Evolutionary conservation across 768 basidiomycete species (phyloP).

Genomic region (Panellus pusillus): DNA sequence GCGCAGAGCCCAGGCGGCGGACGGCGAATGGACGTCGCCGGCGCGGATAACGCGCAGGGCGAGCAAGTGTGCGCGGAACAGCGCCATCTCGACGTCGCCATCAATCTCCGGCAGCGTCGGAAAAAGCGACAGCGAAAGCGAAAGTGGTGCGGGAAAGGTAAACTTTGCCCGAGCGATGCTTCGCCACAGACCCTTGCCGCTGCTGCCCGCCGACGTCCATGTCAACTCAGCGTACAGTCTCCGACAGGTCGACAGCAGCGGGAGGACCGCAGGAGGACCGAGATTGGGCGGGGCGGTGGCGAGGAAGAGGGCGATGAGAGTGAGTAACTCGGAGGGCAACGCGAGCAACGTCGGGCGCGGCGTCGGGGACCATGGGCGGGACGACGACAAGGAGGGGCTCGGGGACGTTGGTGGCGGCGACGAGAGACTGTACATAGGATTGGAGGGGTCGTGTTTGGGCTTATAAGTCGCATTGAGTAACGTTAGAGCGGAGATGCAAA

Average conservation of each 20-base stretch:
- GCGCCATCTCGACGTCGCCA: background rate
- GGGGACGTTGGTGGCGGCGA: too few species aligned
- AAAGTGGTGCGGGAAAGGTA: background rate
- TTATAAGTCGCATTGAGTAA: too few species aligned
- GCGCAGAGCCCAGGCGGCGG: background rate
- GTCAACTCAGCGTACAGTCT: too few species aligned
- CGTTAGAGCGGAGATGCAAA: too few species aligned
- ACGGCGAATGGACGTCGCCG: background rate
- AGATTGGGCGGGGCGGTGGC: slow-evolving; percentile 18
- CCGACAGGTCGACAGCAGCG: slow-evolving; percentile 5
- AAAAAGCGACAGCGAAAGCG: background rate
- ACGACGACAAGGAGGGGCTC: too few species aligned
- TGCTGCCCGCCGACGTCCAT: too few species aligned
- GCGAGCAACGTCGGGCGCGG: background rate
- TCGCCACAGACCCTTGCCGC: background rate
- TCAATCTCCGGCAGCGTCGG: background rate
- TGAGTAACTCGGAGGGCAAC: slow-evolving; percentile 15
- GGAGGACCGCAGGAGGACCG: slow-evolving; percentile 17
- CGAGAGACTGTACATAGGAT: too few species aligned
- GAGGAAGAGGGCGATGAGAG: slow-evolving; percentile 14
- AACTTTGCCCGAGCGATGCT: slow-evolving; percentile 7
- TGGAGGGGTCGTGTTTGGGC: too few species aligned
- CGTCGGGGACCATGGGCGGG: background rate
- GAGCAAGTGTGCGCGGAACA: background rate
- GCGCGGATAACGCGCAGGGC: background rate